Evolutionary conservation across 2,329 filamentous ascomycete species (phyloP), one percentile per base, ranked within the genome.

Genomic region (Sporothrix phasma): DNA sequence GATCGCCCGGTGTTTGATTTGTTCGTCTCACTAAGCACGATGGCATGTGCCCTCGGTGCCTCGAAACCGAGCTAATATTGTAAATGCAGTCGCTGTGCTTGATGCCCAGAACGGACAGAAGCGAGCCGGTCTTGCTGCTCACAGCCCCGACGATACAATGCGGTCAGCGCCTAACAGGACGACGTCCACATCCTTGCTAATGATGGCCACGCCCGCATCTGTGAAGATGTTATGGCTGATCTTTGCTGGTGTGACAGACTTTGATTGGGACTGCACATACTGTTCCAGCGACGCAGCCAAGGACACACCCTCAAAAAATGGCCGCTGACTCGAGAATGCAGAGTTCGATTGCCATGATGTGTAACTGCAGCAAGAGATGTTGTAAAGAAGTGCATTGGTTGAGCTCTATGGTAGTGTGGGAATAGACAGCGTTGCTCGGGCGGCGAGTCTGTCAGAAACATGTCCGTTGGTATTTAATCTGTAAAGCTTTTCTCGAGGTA

Each of bases 61-160:
- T 11, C 5, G 62, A 41, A 41, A 5, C 17, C 3, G 15, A 24
- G 54, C n/a, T 13, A 11, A n/a, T n/a, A n/a, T n/a, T n/a, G n/a
- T n/a, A n/a, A n/a, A n/a, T n/a, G n/a, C n/a, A 3, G 78, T 76
- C n/a, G 3, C 81, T 72, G 59, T 81, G 72, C 62, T 78, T 82
- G 7, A 82, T 80, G 59, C 81, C 78, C 1, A 88, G 74, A 0
- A 84, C 78, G 1, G 82, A 79, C 0, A 84, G 80, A 6, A 88
- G 72, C 1, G 84, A 86, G 0, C 87, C 86, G 0, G 80, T 84
- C 72, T 89, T 89, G 73, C 89, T 89, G 71, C 80, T 84, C 19
- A 88, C 81, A 34, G 82, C 80, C 1, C 86, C 0, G 74, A 71
- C 0, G 74, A 71, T 13, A 81, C 80, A 63, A 90, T 84, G 4